phyloP scores from a whole-genome alignment of 352 stramenopile species.

The Phytophthora capsici region DNA sequence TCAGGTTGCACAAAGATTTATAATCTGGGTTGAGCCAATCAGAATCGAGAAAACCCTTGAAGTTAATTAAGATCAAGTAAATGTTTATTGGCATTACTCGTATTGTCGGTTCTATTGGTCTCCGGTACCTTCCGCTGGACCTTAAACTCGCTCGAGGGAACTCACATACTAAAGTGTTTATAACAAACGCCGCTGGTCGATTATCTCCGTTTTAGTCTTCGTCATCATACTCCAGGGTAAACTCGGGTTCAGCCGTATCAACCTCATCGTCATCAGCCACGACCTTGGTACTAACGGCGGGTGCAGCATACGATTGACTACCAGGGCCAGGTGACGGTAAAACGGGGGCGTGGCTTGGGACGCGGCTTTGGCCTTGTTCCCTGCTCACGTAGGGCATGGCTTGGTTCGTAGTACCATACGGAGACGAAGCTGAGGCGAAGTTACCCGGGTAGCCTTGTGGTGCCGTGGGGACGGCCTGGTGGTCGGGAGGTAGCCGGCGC shows the following conservation, averaged over 20 bases:
- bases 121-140: constrained; percentile 16
- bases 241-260: constrained; percentile 63
- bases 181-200: constrained; percentile 28
- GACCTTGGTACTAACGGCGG: constrained; percentile 27
- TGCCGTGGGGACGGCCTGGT: constrained; percentile 5
- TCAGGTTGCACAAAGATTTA: constrained; percentile 15
- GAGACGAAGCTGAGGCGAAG: constrained; percentile 25
- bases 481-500: constrained; percentile 24
- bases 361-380: constrained; percentile 29
- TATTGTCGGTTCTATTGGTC: not conserved
- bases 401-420: constrained; percentile 30
- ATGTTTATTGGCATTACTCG: constrained; percentile 13
- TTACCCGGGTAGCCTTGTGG: constrained; percentile 26
- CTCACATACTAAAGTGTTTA: constrained; percentile 13
- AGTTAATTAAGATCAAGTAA: too few relatives aligned
- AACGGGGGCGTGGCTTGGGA: constrained; percentile 27
- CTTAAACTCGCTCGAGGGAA: not conserved
- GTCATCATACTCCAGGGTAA: constrained; percentile 82
- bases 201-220: constrained; percentile 61
- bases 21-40: constrained; percentile 16
- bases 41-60: constrained; percentile 6
- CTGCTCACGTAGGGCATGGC: constrained; percentile 19
- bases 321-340: constrained; percentile 26
- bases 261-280: constrained; percentile 67
- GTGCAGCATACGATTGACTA: constrained; percentile 26